Conservation (phyloP, 805 yeast genomes). For the Sungouiella blattae region DNA sequence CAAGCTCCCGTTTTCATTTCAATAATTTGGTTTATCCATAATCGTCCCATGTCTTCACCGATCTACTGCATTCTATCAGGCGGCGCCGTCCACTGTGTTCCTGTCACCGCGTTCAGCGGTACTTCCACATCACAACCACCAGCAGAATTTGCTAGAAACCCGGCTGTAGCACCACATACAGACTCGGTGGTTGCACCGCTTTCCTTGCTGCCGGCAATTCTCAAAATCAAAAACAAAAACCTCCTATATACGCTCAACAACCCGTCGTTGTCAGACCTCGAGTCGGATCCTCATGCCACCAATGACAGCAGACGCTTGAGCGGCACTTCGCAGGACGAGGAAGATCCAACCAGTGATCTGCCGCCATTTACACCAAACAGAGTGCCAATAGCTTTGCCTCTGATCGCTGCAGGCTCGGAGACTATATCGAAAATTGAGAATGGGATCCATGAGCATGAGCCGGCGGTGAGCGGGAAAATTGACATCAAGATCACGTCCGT, state of each 20-base stretch:
- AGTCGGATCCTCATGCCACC: conserved; percentile 14
- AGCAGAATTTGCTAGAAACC: conserved; percentile 9
- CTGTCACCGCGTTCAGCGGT: conserved; percentile 17
- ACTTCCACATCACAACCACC: conserved; percentile 5
- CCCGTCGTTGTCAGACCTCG: conserved; percentile 36
- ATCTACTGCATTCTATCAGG: conserved; percentile 24
- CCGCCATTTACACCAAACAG: not conserved
- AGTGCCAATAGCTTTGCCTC: not conserved
- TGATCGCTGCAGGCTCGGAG: not conserved
- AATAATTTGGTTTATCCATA: too few relatives aligned
- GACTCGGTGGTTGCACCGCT: not conserved
- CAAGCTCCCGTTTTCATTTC: too few relatives aligned
- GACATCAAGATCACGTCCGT: not conserved
- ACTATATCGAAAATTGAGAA: too few relatives aligned
- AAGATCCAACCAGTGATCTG: not conserved
- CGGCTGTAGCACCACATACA: not conserved
- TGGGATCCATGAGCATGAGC: not conserved
- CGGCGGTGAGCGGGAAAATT: not conserved
- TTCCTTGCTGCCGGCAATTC: conserved; percentile 5
- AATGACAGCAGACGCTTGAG: not conserved
- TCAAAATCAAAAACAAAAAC: conserved; percentile 20
- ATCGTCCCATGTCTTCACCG: conserved; percentile 15
- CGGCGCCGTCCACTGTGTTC: conserved; percentile 25
- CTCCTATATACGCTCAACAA: conserved; percentile 34
- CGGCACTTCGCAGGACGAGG: not conserved